Base-by-base conservation (phyloP, 1,284 basidiomycete genomes). In the Meripilus lineatus region DNA sequence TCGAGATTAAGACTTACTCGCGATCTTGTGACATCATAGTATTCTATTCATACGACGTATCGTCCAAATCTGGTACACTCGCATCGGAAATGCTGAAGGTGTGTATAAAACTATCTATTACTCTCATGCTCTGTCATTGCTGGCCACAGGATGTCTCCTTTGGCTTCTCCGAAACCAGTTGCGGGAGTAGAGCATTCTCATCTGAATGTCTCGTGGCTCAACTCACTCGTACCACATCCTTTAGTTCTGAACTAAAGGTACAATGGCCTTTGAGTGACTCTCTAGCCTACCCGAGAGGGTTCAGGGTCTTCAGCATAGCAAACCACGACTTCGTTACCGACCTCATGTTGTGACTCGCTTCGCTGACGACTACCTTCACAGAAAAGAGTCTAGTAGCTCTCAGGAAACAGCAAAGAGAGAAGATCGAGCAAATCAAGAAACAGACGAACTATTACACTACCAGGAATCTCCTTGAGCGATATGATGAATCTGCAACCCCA, bases 381-480 rank as follows among this genome's bases (percentile, higher is more conserved):
- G 94, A 98, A 63, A 87, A 81, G 57, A 81, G 84, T 10, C 71
- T 99, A 14, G 82, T 84, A 48, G 63, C 70, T 1, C 71, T 97
- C 10, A 76, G 89, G 53, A 84, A 84, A 57, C 74, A 87, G 58
- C 92, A 94, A 55, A 81, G 89, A 28, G 77, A 78, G 32, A 94
- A 92, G 61, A 79, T 99, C 23, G 94, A 96, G 54, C 94, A 97
- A 58, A 89, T 99, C 56, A 99, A 99, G 73, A 89, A 92, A 67
- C 93, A 91, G 57, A 97, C 93, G 1, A 94, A 95, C 57, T 99
- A 90, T 65, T 93, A 99, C 62, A 81, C 82, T 21, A 95, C 93
- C 14, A 83, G 89, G 41, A 88, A 85, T 56, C 75, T 99, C 38
- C 73, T 99, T 13, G 93, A 97, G 61, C 81, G 84, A 47, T 98